Percentiles rank a stretch among this genome's conserved stretches.
Conservation (phyloP, 139 green algal genomes). For the Chlamydomonas sp. region DNA sequence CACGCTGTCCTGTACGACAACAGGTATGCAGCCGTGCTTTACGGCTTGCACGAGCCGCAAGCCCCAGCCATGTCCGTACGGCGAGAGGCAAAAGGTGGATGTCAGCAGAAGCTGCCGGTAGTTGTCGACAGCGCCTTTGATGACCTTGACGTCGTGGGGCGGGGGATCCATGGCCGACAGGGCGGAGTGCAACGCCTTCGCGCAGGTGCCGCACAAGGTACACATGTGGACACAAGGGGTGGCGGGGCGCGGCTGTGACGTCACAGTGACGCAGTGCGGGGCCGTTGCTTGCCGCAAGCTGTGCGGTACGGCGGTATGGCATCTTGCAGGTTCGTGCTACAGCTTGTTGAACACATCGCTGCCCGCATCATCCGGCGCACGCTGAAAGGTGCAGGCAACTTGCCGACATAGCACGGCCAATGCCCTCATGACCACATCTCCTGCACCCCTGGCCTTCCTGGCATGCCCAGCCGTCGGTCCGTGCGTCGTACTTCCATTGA, state of each 20-base stretch:
- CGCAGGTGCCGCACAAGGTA: not conserved
- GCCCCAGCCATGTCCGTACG: slow-evolving; percentile 59
- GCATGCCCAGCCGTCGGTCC: too few relatives aligned
- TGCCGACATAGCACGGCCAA: too few relatives aligned
- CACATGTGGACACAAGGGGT: not conserved
- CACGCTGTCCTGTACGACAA: slow-evolving; percentile 59
- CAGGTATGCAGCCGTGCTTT: slow-evolving; percentile 55
- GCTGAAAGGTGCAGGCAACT: too few relatives aligned
- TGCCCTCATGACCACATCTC: too few relatives aligned
- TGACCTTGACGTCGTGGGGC: not conserved
- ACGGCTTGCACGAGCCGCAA: slow-evolving; percentile 48
- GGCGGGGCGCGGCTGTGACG: not conserved
- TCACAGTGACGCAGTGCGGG: too few relatives aligned
- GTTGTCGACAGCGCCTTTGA: not conserved
- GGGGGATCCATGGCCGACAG: not conserved
- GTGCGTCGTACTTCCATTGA: too few relatives aligned
- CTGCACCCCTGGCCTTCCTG: too few relatives aligned
- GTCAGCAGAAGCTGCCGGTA: not conserved
- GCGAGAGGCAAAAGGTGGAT: slow-evolving; percentile 55
- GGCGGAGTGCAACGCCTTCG: not conserved
- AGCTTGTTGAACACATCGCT: too few relatives aligned
- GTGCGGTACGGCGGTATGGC: too few relatives aligned
- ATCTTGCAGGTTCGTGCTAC: too few relatives aligned
- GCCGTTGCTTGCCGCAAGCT: too few relatives aligned
- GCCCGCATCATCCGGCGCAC: too few relatives aligned